These are phyloP conservation scores for Ilyonectria mors-panacis DNA, from an alignment of 2,329 filamentous ascomycete species.

Conservation along the genomic window DNA sequence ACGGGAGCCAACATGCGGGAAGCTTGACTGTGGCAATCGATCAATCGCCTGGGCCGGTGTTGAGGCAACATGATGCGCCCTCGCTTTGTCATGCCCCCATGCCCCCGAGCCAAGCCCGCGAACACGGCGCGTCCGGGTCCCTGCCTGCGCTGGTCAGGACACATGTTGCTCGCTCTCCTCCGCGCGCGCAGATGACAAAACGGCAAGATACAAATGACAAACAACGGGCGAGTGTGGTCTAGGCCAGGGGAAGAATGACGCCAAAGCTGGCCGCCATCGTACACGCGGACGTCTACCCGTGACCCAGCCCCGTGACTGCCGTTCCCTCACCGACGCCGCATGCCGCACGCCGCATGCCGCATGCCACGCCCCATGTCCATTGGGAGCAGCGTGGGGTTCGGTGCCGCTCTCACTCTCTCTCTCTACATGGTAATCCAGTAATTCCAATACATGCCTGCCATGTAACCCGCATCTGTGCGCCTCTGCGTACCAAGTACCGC, in stretches of 20 bases:
- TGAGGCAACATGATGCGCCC: not conserved
- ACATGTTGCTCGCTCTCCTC: not conserved
- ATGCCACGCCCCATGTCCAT: not conserved
- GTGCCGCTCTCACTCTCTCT: not conserved
- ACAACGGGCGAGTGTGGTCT: not conserved
- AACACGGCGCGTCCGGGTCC: not conserved
- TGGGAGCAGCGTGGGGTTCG: not conserved
- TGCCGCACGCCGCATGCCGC: not conserved
- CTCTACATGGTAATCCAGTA: not conserved
- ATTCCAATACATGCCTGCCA: not conserved
- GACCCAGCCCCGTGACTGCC: conserved; percentile 24
- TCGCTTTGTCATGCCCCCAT: conserved; percentile 1
- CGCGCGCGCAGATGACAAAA: not conserved
- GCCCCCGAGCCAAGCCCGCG: not conserved
- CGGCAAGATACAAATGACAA: not conserved
- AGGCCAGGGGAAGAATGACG: not conserved
- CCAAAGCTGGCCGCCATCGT: conserved; percentile 4
- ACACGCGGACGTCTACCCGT: conserved; percentile 26
- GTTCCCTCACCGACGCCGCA: conserved; percentile 26
- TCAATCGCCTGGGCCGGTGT: not conserved
- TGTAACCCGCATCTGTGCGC: not conserved
- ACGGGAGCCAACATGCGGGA: conserved; percentile 29
- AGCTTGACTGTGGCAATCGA: conserved; percentile 31
- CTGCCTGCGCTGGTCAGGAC: not conserved
- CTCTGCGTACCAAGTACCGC: not conserved